These are phyloP conservation scores for Filobasidium uniguttulatum DNA, from an alignment of 1,284 basidiomycete genomes.

Conservation along the genomic window DNA sequence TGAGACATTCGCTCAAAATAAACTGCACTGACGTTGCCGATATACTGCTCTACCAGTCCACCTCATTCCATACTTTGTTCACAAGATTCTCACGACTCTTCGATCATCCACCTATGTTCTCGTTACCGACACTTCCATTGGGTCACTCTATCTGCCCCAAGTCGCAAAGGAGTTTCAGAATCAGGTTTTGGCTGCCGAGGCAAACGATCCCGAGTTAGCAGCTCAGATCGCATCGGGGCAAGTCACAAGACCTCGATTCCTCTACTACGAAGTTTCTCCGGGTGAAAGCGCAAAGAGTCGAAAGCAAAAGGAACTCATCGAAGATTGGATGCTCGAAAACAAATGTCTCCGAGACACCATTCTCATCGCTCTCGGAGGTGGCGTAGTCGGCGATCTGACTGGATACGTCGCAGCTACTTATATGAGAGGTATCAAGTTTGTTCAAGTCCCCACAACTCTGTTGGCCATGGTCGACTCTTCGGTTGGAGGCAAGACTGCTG, in stretches of 20 bases:
- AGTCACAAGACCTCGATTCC: conserved; percentile 46
- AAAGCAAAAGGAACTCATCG: conserved; percentile 80
- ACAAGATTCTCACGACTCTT: conserved; percentile 59
- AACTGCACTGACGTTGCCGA: neutral
- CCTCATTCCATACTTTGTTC: conserved; percentile 69
- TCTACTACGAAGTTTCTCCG: conserved; percentile 68
- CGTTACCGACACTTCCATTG: conserved; percentile 83
- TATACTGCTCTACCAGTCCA: conserved; percentile 41
- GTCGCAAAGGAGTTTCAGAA: conserved; percentile 56
- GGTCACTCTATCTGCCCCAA: conserved; percentile 55
- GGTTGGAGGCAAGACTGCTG: conserved; percentile 95
- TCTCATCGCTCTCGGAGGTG: conserved; percentile 84
- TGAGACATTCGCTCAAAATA: no score
- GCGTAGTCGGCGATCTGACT: conserved; percentile 89
- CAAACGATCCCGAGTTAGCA: conserved; percentile 19
- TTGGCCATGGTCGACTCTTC: conserved; percentile 98
- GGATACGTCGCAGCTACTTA: conserved; percentile 98
- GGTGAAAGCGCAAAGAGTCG: conserved; percentile 88
- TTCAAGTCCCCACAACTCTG: conserved; percentile 92
- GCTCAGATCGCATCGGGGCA: neutral
- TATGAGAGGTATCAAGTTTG: conserved; percentile 80
- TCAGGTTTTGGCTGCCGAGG: conserved; percentile 33
- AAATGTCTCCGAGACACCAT: conserved; percentile 89
- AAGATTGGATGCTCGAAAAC: conserved; percentile 81
- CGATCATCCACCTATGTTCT: conserved; percentile 82